Evolutionary conservation across 352 stramenopile genomes (phyloP).

Genomic region (Elongisporangium undulatum): DNA sequence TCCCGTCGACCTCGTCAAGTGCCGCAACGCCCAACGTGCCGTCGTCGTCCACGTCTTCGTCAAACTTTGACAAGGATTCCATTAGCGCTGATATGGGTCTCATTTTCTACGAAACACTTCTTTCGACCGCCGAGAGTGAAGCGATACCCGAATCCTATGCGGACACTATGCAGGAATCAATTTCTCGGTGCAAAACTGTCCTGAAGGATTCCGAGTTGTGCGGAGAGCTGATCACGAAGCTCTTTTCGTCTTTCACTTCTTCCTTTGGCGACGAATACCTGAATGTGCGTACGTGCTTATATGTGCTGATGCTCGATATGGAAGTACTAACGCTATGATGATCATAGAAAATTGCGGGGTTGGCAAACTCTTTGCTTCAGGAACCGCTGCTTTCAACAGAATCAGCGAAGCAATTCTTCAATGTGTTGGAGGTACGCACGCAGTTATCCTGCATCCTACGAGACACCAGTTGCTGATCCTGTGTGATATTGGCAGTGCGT

Average conservation of each 20-base stretch:
- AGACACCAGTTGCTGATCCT: not conserved
- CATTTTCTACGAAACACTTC: slow-evolving; percentile 48
- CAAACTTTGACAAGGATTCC: slow-evolving; percentile 47
- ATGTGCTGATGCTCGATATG: not conserved
- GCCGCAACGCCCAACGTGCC: not conserved
- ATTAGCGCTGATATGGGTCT: slow-evolving; percentile 9
- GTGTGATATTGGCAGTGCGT: slow-evolving; percentile 34
- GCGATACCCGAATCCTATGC: slow-evolving; percentile 27
- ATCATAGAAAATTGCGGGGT: slow-evolving; percentile 45
- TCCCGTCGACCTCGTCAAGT: slow-evolving; percentile 5
- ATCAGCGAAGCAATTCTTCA: slow-evolving; percentile 64
- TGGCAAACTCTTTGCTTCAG: slow-evolving; percentile 60
- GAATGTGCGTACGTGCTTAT: slow-evolving; percentile 24
- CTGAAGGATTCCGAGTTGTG: slow-evolving; percentile 64
- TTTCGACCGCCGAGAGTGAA: slow-evolving; percentile 42
- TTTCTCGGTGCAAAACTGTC: slow-evolving; percentile 55
- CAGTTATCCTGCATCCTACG: not conserved
- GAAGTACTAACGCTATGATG: not conserved
- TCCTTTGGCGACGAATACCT: slow-evolving; percentile 68
- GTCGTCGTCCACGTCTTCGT: slow-evolving; percentile 32
- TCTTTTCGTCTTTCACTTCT: slow-evolving; percentile 54
- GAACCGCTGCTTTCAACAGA: slow-evolving; percentile 54
- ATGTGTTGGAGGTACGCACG: slow-evolving; percentile 47
- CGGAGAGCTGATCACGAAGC: slow-evolving; percentile 60
- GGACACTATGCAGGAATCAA: slow-evolving; percentile 30